Percentiles rank a stretch among this genome's conserved stretches.
Evolutionary conservation across 192 early-diverging fungal species (phyloP).

Genomic region (Podila epigama): DNA sequence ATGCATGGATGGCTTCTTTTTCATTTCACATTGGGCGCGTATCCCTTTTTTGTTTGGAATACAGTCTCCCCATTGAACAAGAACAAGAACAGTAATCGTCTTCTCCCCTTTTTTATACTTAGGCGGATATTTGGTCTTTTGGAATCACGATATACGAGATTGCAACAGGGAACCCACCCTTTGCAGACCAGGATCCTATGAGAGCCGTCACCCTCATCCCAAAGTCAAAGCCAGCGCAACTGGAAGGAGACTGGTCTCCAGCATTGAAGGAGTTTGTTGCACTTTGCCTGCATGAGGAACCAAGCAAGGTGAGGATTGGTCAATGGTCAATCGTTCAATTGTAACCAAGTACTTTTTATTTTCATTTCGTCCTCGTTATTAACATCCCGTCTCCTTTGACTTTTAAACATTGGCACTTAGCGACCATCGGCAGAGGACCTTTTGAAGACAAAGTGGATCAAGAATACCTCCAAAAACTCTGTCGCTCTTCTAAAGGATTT

Average conservation of each 20-base stretch:
- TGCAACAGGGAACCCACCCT: conserved; percentile 93
- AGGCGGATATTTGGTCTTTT: conserved; percentile 99
- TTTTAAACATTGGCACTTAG: conserved; percentile 42
- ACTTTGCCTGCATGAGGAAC: conserved; percentile 85
- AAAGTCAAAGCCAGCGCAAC: conserved; percentile 76
- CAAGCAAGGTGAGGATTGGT: conserved; percentile 66
- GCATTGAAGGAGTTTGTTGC: conserved; percentile 90
- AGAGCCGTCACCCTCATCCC: conserved; percentile 90
- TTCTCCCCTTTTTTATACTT: background rate
- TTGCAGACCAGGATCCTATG: conserved; percentile 90
- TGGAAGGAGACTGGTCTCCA: conserved; percentile 82
- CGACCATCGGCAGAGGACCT: conserved; percentile 89
- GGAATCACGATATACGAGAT: conserved; percentile 99
- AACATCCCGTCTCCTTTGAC: conserved; percentile 4
- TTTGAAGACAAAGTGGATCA: conserved; percentile 81
- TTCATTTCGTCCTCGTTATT: background rate
- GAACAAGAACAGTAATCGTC: background rate
- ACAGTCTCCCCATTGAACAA: background rate
- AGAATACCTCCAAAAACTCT: conserved; percentile 59
- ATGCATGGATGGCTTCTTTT: no score
- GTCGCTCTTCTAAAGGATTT: conserved; percentile 67
- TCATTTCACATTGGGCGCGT: no score
- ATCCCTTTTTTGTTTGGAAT: background rate
- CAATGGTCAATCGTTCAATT: background rate
- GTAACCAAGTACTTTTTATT: background rate